Evolutionary conservation across 768 basidiomycete species (phyloP).

Genomic region (Pisolithus albus): DNA sequence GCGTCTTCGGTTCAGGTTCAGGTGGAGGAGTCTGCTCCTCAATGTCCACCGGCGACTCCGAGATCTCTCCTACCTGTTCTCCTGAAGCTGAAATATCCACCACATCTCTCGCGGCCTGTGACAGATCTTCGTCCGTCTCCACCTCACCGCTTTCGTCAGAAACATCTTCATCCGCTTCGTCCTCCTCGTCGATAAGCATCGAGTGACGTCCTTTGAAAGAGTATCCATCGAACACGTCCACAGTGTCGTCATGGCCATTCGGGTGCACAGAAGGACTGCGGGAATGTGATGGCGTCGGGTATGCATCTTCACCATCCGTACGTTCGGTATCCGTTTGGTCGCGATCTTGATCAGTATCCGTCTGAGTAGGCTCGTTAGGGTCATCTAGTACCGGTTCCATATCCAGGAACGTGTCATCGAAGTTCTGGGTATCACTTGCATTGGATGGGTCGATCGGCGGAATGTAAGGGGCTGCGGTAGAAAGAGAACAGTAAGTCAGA

Average conservation of each 20-base stretch:
- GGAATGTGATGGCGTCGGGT: slow-evolving; percentile 74
- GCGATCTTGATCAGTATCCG: slow-evolving; percentile 65
- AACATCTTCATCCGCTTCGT: slow-evolving; percentile 44
- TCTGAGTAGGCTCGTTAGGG: slow-evolving; percentile 51
- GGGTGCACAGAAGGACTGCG: slow-evolving; percentile 64
- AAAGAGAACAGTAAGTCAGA: slow-evolving; percentile 7
- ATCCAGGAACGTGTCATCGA: slow-evolving; percentile 93
- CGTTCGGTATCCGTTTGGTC: slow-evolving; percentile 63
- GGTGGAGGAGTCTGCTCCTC: slow-evolving; percentile 36
- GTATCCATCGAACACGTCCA: slow-evolving; percentile 91
- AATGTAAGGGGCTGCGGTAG: slow-evolving; percentile 73
- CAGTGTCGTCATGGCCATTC: slow-evolving; percentile 39
- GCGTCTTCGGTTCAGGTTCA: slow-evolving; percentile 68
- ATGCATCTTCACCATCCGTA: slow-evolving; percentile 69
- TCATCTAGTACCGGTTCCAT: slow-evolving; percentile 92
- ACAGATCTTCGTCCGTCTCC: slow-evolving; percentile 32
- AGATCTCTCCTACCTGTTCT: slow-evolving; percentile 25
- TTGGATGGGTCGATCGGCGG: slow-evolving; percentile 87
- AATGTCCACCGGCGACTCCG: slow-evolving; percentile 28
- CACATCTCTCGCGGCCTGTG: slow-evolving; percentile 14
- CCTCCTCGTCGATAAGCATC: slow-evolving; percentile 67
- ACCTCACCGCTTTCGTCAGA: slow-evolving; percentile 30
- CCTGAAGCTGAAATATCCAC: slow-evolving; percentile 16
- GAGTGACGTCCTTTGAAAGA: slow-evolving; percentile 87
- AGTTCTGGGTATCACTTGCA: slow-evolving; percentile 95